Conservation (phyloP, 2,329 filamentous ascomycete genomes). For the Xylariales sp. region DNA sequence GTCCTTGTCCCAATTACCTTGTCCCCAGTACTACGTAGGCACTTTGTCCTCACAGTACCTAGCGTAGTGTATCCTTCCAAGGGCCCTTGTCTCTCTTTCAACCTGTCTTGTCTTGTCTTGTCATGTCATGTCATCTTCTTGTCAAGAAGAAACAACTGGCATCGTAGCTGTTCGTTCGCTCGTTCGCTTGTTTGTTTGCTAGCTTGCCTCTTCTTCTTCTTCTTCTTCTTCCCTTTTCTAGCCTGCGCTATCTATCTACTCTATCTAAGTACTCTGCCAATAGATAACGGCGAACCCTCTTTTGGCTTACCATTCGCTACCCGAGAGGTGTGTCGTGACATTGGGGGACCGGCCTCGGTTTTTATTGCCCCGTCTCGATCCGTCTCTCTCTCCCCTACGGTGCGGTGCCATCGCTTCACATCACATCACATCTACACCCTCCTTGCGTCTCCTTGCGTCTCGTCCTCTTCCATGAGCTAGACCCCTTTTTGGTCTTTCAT, state of each 20-base stretch:
- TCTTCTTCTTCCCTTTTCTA: slow-evolving; percentile 1
- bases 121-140: background rate
- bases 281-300: slow-evolving; percentile 7
- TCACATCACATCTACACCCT: background rate
- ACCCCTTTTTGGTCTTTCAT: background rate
- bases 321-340: slow-evolving; percentile 11
- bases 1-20: background rate
- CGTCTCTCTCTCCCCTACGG: slow-evolving; percentile 5
- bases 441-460: background rate
- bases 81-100: background rate
- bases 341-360: slow-evolving; percentile 3
- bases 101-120: background rate
- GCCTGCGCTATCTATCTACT: too few relatives aligned
- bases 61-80: too few relatives aligned
- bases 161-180: slow-evolving; percentile 22
- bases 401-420: slow-evolving; percentile 5
- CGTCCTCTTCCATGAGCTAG: background rate
- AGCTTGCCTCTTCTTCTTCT: slow-evolving; percentile 4
- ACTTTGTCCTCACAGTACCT: too few relatives aligned
- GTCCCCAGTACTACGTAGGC: too few relatives aligned
- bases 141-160: slow-evolving; percentile 2
- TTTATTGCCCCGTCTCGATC: slow-evolving; percentile 12
- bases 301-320: slow-evolving; percentile 23
- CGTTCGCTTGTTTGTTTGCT: background rate
- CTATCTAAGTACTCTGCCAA: slow-evolving; percentile 13